These are phyloP conservation scores for Capsella bursapastoris DNA, from an alignment of 345 rosid genomes.

Conservation along the genomic window DNA sequence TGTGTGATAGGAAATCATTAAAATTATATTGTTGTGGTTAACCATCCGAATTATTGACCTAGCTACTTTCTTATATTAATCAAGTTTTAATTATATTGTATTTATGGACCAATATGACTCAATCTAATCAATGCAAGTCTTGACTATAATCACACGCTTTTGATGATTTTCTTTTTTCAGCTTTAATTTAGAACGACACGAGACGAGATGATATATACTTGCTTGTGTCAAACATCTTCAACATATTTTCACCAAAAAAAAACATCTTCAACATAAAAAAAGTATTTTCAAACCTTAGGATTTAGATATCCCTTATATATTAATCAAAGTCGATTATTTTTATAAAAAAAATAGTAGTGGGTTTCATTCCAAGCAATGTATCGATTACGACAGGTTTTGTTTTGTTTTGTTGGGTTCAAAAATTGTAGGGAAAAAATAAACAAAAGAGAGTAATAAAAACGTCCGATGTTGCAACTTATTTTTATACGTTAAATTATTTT, in stretches of 20 bases:
- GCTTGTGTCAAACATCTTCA: neutral
- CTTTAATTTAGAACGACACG: constrained; percentile 12
- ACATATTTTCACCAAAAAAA: neutral
- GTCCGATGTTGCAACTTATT: too few relatives aligned
- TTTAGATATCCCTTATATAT: neutral
- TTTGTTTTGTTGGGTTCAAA: too few relatives aligned
- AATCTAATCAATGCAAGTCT: constrained; percentile 13
- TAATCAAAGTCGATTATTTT: too few relatives aligned
- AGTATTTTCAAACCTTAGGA: neutral
- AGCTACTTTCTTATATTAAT: neutral
- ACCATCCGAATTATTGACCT: constrained; percentile 31
- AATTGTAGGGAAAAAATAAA: too few relatives aligned
- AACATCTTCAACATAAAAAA: neutral
- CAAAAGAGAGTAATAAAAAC: too few relatives aligned
- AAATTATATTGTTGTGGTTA: constrained; percentile 30
- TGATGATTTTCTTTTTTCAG: constrained; percentile 6
- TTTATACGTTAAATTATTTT: too few relatives aligned
- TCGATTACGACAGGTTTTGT: too few relatives aligned
- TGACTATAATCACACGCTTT: constrained; percentile 35
- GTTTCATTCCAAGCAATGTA: too few relatives aligned
- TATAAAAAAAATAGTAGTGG: too few relatives aligned
- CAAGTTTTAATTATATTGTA: neutral
- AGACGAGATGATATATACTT: neutral
- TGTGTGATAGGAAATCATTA: constrained; percentile 22
- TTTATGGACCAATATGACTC: neutral